Evolutionary conservation across 148 eudicot genomes (phyloP).

Genomic region (Vaccinium vitisidaea): DNA sequence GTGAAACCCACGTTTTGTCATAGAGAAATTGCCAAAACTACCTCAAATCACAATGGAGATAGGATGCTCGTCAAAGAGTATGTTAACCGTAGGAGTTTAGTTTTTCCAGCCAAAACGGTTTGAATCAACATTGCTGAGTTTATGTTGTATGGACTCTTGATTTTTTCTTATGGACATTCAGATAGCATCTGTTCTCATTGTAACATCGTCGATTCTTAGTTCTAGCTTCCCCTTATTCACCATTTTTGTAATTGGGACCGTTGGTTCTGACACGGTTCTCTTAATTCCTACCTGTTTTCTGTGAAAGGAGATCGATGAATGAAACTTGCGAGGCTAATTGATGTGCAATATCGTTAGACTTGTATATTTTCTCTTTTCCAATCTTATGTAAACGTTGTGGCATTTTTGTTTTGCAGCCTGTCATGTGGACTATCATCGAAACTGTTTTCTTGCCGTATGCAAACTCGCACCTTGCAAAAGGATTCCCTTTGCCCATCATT

Average conservation of each 20-base stretch:
- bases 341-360: not conserved
- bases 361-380: not conserved
- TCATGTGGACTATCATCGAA: constrained; percentile 63
- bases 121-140: not conserved
- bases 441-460: constrained; percentile 67
- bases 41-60: not conserved
- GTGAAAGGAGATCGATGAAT: not conserved
- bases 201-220: not conserved
- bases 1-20: not conserved
- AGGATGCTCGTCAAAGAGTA: not conserved
- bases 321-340: not conserved
- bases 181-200: not conserved
- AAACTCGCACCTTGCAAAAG: constrained; percentile 55
- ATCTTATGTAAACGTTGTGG: not conserved
- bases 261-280: not conserved
- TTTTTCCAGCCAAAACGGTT: not conserved
- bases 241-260: not conserved
- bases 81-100: not conserved
- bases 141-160: not conserved
- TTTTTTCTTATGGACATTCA: not conserved
- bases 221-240: not conserved
- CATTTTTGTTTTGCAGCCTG: constrained; percentile 54
- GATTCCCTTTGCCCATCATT: constrained; percentile 70
- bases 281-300: not conserved
- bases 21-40: not conserved